Conservation (phyloP, 768 basidiomycete species). For the Lyophyllum semitale region DNA sequence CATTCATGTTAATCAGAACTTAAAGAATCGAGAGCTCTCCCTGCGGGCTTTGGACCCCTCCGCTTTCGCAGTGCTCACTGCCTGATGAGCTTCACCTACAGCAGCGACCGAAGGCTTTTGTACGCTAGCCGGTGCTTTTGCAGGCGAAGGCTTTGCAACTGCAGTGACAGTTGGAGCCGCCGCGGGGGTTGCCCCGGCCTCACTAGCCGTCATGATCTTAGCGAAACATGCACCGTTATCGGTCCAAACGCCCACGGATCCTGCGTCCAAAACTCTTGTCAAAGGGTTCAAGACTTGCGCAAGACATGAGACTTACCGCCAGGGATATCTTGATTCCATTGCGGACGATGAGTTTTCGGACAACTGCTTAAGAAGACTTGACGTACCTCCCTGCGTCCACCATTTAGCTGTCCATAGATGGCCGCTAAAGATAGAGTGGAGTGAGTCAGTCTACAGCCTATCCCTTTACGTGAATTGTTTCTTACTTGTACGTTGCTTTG, state of each 20-base stretch:
- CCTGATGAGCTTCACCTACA: not conserved
- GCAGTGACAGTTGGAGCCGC: not conserved
- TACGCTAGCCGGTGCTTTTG: not conserved
- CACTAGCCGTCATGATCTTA: not conserved
- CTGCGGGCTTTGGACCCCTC: not conserved
- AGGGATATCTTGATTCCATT: not conserved
- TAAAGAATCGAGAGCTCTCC: not conserved
- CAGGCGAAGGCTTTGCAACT: not conserved
- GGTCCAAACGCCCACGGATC: conserved; percentile 8
- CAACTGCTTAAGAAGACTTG: not conserved
- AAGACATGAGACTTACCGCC: not conserved
- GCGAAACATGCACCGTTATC: conserved; percentile 8
- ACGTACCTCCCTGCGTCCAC: conserved; percentile 15
- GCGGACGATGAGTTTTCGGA: not conserved
- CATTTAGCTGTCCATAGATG: conserved; percentile 15
- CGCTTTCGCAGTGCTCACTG: not conserved
- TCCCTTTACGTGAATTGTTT: not conserved
- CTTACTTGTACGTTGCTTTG: conserved; percentile 2
- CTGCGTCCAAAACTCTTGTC: not conserved
- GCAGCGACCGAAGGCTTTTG: not conserved
- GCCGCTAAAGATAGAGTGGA: not conserved
- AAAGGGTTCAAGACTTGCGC: not conserved
- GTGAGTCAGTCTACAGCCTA: no score
- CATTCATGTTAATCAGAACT: no score
- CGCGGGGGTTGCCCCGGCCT: not conserved